Evolutionary conservation across 2,329 filamentous ascomycete genomes (phyloP).

Genomic region (Chaetomium sp.): DNA sequence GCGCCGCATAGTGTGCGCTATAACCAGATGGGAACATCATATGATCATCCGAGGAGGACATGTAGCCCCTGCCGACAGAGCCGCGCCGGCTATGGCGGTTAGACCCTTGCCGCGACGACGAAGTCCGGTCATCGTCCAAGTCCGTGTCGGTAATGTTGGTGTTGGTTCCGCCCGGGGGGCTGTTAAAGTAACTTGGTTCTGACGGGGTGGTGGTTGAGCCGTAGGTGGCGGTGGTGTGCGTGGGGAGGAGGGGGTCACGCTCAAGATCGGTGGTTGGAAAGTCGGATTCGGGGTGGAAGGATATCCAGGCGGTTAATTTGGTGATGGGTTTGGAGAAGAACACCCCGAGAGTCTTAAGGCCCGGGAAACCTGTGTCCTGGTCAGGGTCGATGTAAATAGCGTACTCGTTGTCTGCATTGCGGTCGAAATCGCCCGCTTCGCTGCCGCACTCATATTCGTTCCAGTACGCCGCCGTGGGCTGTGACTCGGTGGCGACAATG

Average conservation of each 20-base stretch:
- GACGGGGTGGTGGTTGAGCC: slow-evolving; percentile 27
- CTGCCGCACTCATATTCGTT: slow-evolving; percentile 86
- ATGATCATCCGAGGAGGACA: slow-evolving; percentile 41
- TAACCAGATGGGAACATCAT: slow-evolving; percentile 57
- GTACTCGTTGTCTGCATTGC: slow-evolving; percentile 55
- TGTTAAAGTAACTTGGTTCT: slow-evolving; percentile 34
- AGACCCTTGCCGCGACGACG: background rate
- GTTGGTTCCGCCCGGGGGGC: slow-evolving; percentile 37
- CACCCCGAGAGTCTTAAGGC: slow-evolving; percentile 61
- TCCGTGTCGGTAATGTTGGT: slow-evolving; percentile 43
- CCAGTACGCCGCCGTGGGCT: slow-evolving; percentile 64
- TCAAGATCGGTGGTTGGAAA: slow-evolving; percentile 26
- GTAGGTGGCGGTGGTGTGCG: slow-evolving; percentile 25
- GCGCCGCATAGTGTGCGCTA: slow-evolving; percentile 54
- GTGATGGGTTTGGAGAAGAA: slow-evolving; percentile 54
- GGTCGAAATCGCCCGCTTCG: slow-evolving; percentile 60
- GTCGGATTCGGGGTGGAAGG: slow-evolving; percentile 28
- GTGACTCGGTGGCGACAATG: slow-evolving; percentile 24
- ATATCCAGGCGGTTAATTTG: slow-evolving; percentile 56
- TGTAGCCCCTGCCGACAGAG: slow-evolving; percentile 35
- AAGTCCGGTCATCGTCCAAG: slow-evolving; percentile 46
- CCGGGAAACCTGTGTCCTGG: slow-evolving; percentile 61
- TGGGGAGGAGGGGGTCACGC: slow-evolving; percentile 39
- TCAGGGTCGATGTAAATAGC: slow-evolving; percentile 75
- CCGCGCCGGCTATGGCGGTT: slow-evolving; percentile 21